Percentiles rank a stretch among this genome's conserved stretches.
phyloP scores from a whole-genome alignment of 345 rosid genomes.

The Linum usitatissimum region DNA sequence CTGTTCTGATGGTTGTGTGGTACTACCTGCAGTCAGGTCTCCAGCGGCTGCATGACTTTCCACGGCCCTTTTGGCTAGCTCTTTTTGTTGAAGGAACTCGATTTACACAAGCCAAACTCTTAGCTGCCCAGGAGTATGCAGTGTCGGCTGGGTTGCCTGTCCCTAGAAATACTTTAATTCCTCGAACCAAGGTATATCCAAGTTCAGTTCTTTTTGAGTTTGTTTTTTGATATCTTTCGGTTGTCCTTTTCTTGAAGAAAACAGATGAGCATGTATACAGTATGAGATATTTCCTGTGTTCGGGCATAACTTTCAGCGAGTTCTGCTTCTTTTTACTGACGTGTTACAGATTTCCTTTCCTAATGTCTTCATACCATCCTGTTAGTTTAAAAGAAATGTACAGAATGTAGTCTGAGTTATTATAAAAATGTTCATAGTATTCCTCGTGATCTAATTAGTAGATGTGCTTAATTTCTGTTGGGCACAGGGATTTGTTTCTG shows the following conservation, averaged over 20 bases:
- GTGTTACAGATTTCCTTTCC: background rate
- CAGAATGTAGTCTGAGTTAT: background rate
- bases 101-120: slow-evolving; percentile 13
- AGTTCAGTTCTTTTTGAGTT: background rate
- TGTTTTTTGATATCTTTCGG: too few relatives aligned
- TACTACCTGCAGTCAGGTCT: slow-evolving; percentile 12
- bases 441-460: background rate
- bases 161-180: slow-evolving; percentile 18
- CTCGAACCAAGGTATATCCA: slow-evolving; percentile 7
- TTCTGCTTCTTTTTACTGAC: too few relatives aligned
- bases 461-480: background rate
- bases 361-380: background rate
- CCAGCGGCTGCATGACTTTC: slow-evolving; percentile 14
- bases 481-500: slow-evolving; percentile 7
- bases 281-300: background rate
- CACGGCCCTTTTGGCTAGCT: slow-evolving; percentile 17
- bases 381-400: background rate
- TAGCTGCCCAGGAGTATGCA: slow-evolving; percentile 16
- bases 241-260: background rate
- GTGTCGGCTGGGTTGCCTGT: slow-evolving; percentile 11
- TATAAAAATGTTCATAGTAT: too few relatives aligned
- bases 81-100: slow-evolving; percentile 23
- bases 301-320: background rate
- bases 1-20: background rate
- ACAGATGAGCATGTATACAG: background rate